Base-by-base conservation (phyloP, 2,329 filamentous ascomycete species). In the Colletotrichum caudatum region DNA sequence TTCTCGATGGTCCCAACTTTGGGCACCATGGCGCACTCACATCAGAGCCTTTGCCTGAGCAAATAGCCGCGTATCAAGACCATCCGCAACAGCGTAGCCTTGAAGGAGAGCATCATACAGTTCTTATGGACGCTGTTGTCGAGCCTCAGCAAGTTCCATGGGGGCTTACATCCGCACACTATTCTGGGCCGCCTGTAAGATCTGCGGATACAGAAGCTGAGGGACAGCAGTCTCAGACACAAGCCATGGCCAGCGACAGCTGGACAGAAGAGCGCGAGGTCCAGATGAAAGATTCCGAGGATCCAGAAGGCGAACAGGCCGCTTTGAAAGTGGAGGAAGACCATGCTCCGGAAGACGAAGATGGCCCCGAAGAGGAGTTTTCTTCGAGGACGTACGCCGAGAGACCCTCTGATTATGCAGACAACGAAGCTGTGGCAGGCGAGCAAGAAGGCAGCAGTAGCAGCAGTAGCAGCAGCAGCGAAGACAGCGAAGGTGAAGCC, bases 101-200 rank as follows among this genome's bases (percentile, higher is more conserved):
- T n/a, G 18, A 26, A 35, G n/a, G n/a, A 7, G 59, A 61, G 37
- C 62, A 53, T 29, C 73, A 66, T 33, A 56, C 54, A 23, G 50
- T 62, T 2, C 53, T 72, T 14, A 29, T 74, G 5, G 71, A 74
- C 20, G 57, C 58, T 8, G 59, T 74, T 59, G 26, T 54, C 2
- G 71, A 74, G 54, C 72, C 73, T 33, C 61, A 64, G 23, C 68
- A 68, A 16, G 37, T 64, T 11, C 64, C 73, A 9, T 74, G 73
- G 73, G 71, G 71, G 2, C 59, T 65, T 44, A 61, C 60, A n/a
- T 54, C 73, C n/a, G n/a, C 59, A 33, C 61, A 71, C 20, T 58
- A 50, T 9, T 44, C 60, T 1, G 56, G 48, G 5, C 50, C 61
- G 16, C 37, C 59, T 12, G 35, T 18, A 14, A 51, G 26, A 41